Evolutionary conservation across 345 rosid species (phyloP), one percentile per base, ranked within the genome.

Genomic region (Schrenkiella parvula): DNA sequence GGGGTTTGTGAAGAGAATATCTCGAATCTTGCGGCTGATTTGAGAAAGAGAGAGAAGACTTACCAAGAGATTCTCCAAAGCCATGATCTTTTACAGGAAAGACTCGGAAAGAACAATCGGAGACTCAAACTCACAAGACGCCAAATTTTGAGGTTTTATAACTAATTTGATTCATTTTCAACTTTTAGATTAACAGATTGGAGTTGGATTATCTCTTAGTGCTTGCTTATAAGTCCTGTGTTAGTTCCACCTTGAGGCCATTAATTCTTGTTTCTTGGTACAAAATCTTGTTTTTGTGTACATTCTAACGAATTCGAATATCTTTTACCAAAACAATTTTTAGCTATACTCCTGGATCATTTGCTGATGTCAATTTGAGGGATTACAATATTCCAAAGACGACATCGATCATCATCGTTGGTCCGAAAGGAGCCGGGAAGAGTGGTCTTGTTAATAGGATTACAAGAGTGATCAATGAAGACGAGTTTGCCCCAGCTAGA

Each of bases 371-470:
- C 46, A 70, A 64, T 22, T 65, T 56, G 44, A 47, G 66, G 6
- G 83, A 79, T 65, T 78, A 79, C 64, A 74, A 85, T 76, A 78
- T 87, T 52, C 96, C 92, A 37, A 48, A 78, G 70, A 80, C 79
- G 6, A 88, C 87, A 43, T 70, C 88, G 14, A 86, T 92, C 41
- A 4, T 92, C 37, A 55, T 92, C 32, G 59, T 92, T 73, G 98
- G 98, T 63, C 88, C 92, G 8, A 85, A 83, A 79, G 89, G 96
- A 3, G 85, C 91, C 0, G 98, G 98, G 59, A 89, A 92, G 75
- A 92, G 96, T 84, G 85, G 92, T 38, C 95, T 89, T 61, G 59
- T 92, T 60, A 92, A 92, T 62, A 81, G 60, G 74, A 88, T 92
- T 70, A 82, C 92, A 48, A 89, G 66, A 73, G 86, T 80, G 38